phyloP scores from a whole-genome alignment of 352 stramenopile genomes.

The Halophytophthora polymorphica region DNA sequence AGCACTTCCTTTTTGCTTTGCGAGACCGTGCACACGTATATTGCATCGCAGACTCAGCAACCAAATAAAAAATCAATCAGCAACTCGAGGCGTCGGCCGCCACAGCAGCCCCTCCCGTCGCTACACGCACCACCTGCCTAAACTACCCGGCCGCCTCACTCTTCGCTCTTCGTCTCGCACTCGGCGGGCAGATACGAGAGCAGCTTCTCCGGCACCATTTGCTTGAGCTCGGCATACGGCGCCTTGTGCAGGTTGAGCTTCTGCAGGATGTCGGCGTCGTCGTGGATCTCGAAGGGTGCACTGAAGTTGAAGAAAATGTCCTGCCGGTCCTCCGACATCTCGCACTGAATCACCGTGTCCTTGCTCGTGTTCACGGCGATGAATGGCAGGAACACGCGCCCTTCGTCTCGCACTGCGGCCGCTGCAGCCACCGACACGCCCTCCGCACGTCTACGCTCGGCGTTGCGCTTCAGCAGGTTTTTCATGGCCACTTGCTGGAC shows the following conservation, averaged over 20 bases:
- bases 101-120: background rate
- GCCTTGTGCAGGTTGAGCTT: conserved; percentile 89
- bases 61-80: conserved; percentile 3
- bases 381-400: conserved; percentile 93
- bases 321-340: conserved; percentile 94
- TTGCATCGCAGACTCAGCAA: background rate
- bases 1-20: background rate
- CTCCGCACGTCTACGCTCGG: conserved; percentile 53
- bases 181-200: conserved; percentile 75
- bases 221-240: conserved; percentile 56
- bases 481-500: conserved; percentile 94
- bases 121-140: no score
- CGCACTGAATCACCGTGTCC: conserved; percentile 94
- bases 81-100: background rate
- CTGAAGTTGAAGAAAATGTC: conserved; percentile 98
- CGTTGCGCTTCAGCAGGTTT: conserved; percentile 91
- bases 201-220: conserved; percentile 73
- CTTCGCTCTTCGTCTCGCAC: conserved; percentile 73
- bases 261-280: conserved; percentile 97
- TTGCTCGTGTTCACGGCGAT: conserved; percentile 96
- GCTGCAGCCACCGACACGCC: conserved; percentile 21
- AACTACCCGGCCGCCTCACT: conserved; percentile 23
- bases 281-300: conserved; percentile 96
- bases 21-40: background rate
- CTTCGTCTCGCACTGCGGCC: conserved; percentile 54